These are phyloP conservation scores for Davidsoniella eucalypti DNA, from an alignment of 2,329 filamentous ascomycete species.

Conservation along the genomic window DNA sequence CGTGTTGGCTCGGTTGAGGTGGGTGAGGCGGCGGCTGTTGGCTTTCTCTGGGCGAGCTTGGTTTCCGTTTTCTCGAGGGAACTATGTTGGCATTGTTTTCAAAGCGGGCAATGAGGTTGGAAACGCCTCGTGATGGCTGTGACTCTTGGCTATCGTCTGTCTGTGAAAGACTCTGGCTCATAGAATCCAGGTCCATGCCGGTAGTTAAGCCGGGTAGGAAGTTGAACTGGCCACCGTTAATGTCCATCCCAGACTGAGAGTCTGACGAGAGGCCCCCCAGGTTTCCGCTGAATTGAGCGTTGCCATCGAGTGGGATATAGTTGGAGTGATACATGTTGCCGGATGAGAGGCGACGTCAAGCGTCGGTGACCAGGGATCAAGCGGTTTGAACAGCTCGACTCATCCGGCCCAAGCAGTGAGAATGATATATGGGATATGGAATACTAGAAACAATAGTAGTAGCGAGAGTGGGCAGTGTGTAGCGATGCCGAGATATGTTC, in stretches of 20 bases:
- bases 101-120: conserved; percentile 13
- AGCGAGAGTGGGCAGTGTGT: too few relatives aligned
- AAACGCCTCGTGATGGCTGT: conserved; percentile 4
- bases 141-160: neutral
- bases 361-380: conserved; percentile 1
- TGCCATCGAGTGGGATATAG: too few relatives aligned
- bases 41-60: conserved; percentile 5
- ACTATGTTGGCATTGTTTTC: conserved; percentile 6
- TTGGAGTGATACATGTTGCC: conserved; percentile 1
- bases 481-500: too few relatives aligned
- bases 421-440: neutral
- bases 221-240: too few relatives aligned
- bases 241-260: too few relatives aligned
- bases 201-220: neutral
- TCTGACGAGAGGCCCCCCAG: too few relatives aligned
- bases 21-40: conserved; percentile 3
- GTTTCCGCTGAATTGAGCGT: too few relatives aligned
- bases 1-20: conserved; percentile 1
- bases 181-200: neutral
- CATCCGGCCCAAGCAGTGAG: conserved; percentile 4
- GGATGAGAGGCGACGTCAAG: conserved; percentile 1
- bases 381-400: conserved; percentile 1
- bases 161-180: neutral
- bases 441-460: too few relatives aligned
- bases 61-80: conserved; percentile 6